Evolutionary conservation across 352 stramenopile genomes (phyloP), one percentile per base, ranked within the genome.

Genomic region (Phytopythium delawarense): DNA sequence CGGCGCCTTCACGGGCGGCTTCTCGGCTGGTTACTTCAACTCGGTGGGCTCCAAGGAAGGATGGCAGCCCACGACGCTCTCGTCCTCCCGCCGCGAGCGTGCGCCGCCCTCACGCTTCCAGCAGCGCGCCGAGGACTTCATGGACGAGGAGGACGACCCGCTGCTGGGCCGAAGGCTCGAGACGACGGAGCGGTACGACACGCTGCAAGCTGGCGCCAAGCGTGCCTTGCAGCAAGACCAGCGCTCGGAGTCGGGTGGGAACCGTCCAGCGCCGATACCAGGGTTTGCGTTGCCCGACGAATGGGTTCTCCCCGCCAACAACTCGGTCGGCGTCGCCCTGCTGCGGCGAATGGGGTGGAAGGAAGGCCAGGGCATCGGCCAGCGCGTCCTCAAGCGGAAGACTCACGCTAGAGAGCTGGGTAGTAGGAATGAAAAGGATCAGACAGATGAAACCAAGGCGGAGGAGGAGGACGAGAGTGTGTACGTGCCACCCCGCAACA

Each of bases 21-120:
- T 97, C 72, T 96, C 88, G 12, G 92, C 94, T 39, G 94, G 92
- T 35, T 97, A 98, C 69, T 98, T 87, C 75, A 98, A 98, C 69
- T 93, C 91, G n/a, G 93, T 97, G 6, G 92, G 89, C 42, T 91
- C 62, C 34, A 82, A 91, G 42, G 86, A 97, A 71, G 92, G 92
- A 76, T 98, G 91, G 90, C 71, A 75, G 45, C 92, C 92, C 7
- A 71, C 61, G 21, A 78, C 76, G 16, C 97, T 97, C 65, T 74
- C 75, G 8, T 97, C 89, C 5, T 97, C 91, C 21, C 78, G 91
- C 21, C 23, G 57, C 7, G 67, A 67, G 59, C 75, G 74, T 35
- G 64, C 68, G n/a, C 61, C 67, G 39, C 34, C 59, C 49, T 44
- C 42, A 9, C 58, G 66, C 7, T 54, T 78, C 18, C 59, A 80